Base-by-base conservation (phyloP, 495 filamentous ascomycete species). In the Aspergillus taichungensis region DNA sequence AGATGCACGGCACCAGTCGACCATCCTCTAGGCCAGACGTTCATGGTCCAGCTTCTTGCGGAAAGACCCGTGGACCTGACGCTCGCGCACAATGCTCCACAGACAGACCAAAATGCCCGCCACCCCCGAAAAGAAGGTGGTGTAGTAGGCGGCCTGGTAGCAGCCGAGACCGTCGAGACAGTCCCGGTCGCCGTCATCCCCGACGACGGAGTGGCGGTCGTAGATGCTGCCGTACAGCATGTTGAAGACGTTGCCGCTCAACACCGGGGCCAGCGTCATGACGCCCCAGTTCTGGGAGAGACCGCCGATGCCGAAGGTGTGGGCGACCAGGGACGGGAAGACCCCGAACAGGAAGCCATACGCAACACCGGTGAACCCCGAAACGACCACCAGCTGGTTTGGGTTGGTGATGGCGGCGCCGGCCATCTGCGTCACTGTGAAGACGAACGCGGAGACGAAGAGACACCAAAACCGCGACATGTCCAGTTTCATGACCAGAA, bases 321-420 rank as follows among this genome's bases (percentile, higher is more conserved):
- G 90, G 9, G 90, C 85, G 3, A 89, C 84, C 39, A 98, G 79
- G 1, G 94, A 86, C 7, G 92, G 94, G 67, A 85, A 95, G 42
- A 94, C 88, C 53, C 94, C 92, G 57, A 96, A 97, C 3, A 97
- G 74, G 54, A 95, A 87, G 0, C 92, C 92, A 66, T 98, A 98
- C 5, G 81, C 92, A 6, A 97, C 50, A 33, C 92, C 92, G 5
- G 84, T 94, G 34, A 95, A 73, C 2, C 76, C 76, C 1, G 90
- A 95, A 29, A 97, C 82, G 33, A 86, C 62, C 49, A 74, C 79
- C 3, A 97, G 80, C 30, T 76, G 65, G 57, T 91, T 75, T 0
- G 92, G 92, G 63, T 94, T 88, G 48, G 74, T 72, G 52, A 96
- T 80, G n/a, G 68, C 76, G 31, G 89, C 65, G 5, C 87, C 92